Conservation (phyloP, 2,329 filamentous ascomycete genomes). For the Fusarium sp. region DNA sequence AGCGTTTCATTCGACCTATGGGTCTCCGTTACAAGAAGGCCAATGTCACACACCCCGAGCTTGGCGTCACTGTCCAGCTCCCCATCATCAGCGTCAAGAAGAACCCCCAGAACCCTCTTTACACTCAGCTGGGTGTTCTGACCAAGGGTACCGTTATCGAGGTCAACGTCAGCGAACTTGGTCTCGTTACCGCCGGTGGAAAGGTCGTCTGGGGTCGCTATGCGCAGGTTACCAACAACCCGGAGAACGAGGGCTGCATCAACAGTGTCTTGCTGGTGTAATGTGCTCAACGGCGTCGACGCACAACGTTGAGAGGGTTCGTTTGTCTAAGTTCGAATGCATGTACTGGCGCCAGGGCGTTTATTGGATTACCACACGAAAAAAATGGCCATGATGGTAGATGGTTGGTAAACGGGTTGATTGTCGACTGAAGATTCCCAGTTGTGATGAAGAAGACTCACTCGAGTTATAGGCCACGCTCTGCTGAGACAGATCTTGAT, state of each 20-base stretch:
- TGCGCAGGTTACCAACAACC: conserved; percentile 65
- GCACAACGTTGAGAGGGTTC: conserved; percentile 20
- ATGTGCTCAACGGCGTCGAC: conserved; percentile 16
- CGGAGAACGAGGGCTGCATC: conserved; percentile 57
- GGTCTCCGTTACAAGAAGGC: conserved; percentile 64
- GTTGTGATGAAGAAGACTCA: conserved; percentile 46
- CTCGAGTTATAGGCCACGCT: conserved; percentile 39
- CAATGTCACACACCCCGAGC: conserved; percentile 76
- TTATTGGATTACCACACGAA: conserved; percentile 40
- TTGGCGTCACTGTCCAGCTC: conserved; percentile 88
- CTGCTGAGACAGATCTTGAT: conserved; percentile 34
- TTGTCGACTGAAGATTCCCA: conserved; percentile 46
- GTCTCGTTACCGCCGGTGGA: conserved; percentile 88
- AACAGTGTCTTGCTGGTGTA: conserved; percentile 45
- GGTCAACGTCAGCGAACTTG: conserved; percentile 93
- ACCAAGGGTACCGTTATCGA: conserved; percentile 85
- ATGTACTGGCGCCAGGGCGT: conserved; percentile 47
- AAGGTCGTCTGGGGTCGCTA: conserved; percentile 95
- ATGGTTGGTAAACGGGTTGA: conserved; percentile 41
- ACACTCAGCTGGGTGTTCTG: conserved; percentile 91
- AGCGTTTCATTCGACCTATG: conserved; percentile 66
- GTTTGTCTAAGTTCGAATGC: conserved; percentile 41
- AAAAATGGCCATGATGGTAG: conserved; percentile 36
- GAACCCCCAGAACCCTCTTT: conserved; percentile 85
- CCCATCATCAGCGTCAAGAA: conserved; percentile 77